These are phyloP conservation scores for Podila verticillata DNA, from an alignment of 192 early-diverging fungal species.

Conservation along the genomic window DNA sequence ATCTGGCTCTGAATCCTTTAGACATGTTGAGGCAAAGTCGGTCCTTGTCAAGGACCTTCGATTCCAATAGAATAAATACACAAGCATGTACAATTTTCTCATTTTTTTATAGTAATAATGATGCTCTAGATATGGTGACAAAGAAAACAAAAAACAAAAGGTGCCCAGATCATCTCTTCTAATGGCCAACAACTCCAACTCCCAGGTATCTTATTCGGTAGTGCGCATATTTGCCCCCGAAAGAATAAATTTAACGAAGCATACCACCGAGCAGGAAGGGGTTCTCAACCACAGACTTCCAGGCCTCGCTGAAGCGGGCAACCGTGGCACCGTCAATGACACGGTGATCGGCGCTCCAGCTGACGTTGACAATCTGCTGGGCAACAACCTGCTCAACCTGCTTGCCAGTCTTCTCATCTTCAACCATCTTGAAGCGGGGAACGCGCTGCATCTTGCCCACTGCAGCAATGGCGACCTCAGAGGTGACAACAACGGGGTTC, in stretches of 20 bases:
- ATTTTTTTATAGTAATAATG: neutral
- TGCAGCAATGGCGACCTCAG: slow-evolving; percentile 91
- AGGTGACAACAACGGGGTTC: slow-evolving; percentile 88
- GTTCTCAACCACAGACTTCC: slow-evolving; percentile 89
- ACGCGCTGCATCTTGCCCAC: slow-evolving; percentile 85
- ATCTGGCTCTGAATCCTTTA: neutral
- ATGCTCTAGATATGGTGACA: neutral
- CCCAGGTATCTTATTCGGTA: neutral
- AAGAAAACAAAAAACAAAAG: neutral
- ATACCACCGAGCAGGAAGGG: slow-evolving; percentile 79
- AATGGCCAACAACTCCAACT: neutral
- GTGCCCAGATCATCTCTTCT: neutral
- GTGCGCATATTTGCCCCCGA: neutral
- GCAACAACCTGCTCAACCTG: slow-evolving; percentile 75
- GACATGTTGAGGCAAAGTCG: neutral
- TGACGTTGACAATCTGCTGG: slow-evolving; percentile 79
- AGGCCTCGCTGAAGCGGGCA: slow-evolving; percentile 87
- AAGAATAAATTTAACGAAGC: slow-evolving; percentile 52
- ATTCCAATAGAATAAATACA: neutral
- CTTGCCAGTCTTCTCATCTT: slow-evolving; percentile 58
- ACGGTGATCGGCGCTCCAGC: slow-evolving; percentile 96
- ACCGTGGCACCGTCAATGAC: slow-evolving; percentile 96
- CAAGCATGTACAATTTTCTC: neutral
- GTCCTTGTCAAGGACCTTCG: neutral
- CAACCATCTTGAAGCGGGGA: slow-evolving; percentile 80